These are phyloP conservation scores for Exophiala dermatitidis DNA, from an alignment of 2,329 filamentous ascomycete genomes.

Conservation along the genomic window DNA sequence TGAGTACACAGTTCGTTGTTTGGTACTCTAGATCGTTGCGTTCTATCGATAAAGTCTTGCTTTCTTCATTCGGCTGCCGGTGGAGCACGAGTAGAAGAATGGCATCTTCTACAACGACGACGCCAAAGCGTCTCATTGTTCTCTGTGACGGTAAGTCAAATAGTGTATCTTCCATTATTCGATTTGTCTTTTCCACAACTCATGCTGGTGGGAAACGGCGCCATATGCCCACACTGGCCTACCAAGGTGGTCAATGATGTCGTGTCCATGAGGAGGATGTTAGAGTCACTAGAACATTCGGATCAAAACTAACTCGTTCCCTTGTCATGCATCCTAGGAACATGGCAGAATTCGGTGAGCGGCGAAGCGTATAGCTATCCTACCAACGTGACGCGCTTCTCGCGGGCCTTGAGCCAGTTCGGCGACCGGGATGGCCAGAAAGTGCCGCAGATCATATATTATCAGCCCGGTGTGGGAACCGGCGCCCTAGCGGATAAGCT, in stretches of 20 bases:
- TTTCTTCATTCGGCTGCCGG: no score
- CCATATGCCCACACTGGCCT: no score
- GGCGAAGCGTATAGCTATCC: constrained; percentile 24
- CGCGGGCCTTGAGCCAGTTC: constrained; percentile 24
- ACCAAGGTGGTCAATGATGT: background rate
- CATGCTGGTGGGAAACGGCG: background rate
- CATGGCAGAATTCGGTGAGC: constrained; percentile 17
- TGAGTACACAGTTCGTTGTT: no score
- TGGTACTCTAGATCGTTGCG: no score
- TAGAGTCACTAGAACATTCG: background rate
- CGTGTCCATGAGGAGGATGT: background rate
- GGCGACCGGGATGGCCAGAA: constrained; percentile 18
- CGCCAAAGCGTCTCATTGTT: background rate
- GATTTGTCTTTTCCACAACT: no score
- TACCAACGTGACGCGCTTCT: constrained; percentile 29
- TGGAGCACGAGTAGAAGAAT: background rate
- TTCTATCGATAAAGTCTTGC: no score
- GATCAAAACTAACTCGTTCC: background rate
- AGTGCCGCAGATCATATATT: constrained; percentile 33
- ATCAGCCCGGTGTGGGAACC: constrained; percentile 35
- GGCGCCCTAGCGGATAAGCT: constrained; percentile 1
- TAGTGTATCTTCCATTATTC: background rate
- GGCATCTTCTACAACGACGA: background rate
- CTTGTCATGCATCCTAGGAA: background rate
- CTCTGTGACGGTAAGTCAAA: background rate